Base-by-base conservation (phyloP, 176 grass and related monocot species). In the Aegilops tauschii region DNA sequence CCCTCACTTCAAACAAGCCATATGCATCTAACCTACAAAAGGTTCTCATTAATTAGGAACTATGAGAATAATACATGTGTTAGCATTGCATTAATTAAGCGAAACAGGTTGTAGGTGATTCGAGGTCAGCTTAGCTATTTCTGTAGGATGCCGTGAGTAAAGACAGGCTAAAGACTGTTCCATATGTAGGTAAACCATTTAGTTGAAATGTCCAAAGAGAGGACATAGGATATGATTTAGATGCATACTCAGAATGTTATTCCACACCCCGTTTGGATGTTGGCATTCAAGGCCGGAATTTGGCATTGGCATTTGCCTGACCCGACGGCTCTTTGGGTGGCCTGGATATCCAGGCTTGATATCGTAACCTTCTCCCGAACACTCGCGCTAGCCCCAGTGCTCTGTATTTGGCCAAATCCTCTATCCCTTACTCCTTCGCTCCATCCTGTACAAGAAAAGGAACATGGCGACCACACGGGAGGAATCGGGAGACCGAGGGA, bases 1-100 rank as follows among this genome's bases (percentile, higher is more conserved):
- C 97, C 83, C 92, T 90, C 76, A 96, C 88, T 88, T 99, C 97
- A 27, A 78, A 94, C 79, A 99, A 87, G 25, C 97, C 94, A 83
- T 99, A 94, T 58, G 82, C 87, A 90, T 99, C 93, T 76, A 99
- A 56, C 87, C 97, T 99, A 86, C 81, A 90, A 94, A 68, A 86
- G 71, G 49, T 50, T 8, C 37, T 50, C 25, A 61, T 81, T 65
- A 56, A 42, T 70, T 42, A 30, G 80, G 58, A 83, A 69, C 47
- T 2, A 86, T 50, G 62, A 75, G 40, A 20, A 49, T 11, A 17
- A 76, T 52, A 52, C 8, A 45, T 47, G 40, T 49, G 40, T 49
- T 86, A 25, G 65, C 52, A 69, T 63, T 45, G 21, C 30, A 44
- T 84, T 61, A 77, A 83, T 68, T 42, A 37, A 72, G 2, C 69